Evolutionary conservation across 257 asterid species (phyloP).

Genomic region (Solanum virginianum): DNA sequence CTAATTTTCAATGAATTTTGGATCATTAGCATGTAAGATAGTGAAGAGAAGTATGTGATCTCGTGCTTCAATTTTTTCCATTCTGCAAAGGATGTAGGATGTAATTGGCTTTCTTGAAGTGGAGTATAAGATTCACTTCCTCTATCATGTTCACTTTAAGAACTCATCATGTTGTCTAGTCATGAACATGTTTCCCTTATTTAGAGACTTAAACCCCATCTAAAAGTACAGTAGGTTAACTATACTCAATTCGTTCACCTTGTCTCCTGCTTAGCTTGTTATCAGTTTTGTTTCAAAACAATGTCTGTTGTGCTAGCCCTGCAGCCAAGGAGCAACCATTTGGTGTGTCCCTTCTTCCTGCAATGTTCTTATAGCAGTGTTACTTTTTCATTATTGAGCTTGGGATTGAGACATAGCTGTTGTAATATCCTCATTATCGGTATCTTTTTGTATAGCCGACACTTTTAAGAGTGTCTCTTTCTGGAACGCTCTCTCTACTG

Average conservation of each 20-base stretch:
- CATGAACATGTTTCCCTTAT: background rate
- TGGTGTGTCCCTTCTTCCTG: background rate
- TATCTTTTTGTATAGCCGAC: background rate
- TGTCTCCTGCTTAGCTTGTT: background rate
- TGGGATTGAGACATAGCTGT: background rate
- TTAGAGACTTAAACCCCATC: background rate
- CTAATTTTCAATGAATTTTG: background rate
- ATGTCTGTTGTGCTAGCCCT: background rate
- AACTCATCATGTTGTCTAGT: background rate
- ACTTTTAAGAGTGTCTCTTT: background rate
- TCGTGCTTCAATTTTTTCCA: background rate
- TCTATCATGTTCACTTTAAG: background rate
- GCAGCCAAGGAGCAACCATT: background rate
- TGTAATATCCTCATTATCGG: background rate
- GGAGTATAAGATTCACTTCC: background rate
- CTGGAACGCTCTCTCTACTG: background rate
- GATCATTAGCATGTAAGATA: background rate
- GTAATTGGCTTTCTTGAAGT: background rate
- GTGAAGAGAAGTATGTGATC: background rate
- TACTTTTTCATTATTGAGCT: background rate
- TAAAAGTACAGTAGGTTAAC: background rate
- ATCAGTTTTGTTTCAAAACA: background rate
- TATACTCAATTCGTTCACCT: background rate
- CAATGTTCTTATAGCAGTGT: background rate
- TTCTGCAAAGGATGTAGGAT: background rate